These are phyloP conservation scores for Ceratocystis alfenasii DNA, from an alignment of 2,329 filamentous ascomycete genomes.

Conservation along the genomic window DNA sequence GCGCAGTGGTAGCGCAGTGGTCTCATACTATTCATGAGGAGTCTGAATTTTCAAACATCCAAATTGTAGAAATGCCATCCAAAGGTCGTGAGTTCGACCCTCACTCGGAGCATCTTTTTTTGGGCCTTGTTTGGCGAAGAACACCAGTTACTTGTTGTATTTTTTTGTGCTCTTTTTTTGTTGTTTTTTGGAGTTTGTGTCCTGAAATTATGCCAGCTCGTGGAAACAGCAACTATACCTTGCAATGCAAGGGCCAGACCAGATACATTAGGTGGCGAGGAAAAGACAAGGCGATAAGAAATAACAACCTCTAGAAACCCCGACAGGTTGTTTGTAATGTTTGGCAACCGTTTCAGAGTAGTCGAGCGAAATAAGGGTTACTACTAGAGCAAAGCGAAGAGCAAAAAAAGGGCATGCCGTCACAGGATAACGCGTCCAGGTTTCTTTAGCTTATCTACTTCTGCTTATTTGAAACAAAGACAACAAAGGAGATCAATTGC, in stretches of 20 bases:
- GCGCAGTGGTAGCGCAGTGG: constrained; percentile 22
- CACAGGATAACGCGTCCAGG: too few species aligned
- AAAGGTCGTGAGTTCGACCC: constrained; percentile 24
- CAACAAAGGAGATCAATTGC: too few species aligned
- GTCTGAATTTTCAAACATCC: constrained; percentile 13
- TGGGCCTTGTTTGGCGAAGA: neutral
- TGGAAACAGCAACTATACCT: too few species aligned
- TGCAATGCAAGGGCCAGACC: too few species aligned
- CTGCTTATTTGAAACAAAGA: too few species aligned
- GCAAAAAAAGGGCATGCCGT: too few species aligned
- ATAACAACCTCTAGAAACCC: neutral
- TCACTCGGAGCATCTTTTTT: constrained; percentile 22
- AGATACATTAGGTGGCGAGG: neutral
- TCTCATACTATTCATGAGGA: constrained; percentile 21
- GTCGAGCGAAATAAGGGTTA: too few species aligned
- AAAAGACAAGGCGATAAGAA: neutral
- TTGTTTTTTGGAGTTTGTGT: neutral
- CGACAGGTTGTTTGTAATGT: too few species aligned
- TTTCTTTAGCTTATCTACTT: too few species aligned
- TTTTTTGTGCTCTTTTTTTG: neutral
- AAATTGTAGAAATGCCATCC: constrained; percentile 21
- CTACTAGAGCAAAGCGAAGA: too few species aligned
- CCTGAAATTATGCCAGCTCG: too few species aligned
- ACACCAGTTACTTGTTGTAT: neutral
- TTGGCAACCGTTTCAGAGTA: too few species aligned